These are phyloP conservation scores for Ophiostoma himal-ulmi DNA, from an alignment of 2,329 filamentous ascomycete species.

Conservation along the genomic window DNA sequence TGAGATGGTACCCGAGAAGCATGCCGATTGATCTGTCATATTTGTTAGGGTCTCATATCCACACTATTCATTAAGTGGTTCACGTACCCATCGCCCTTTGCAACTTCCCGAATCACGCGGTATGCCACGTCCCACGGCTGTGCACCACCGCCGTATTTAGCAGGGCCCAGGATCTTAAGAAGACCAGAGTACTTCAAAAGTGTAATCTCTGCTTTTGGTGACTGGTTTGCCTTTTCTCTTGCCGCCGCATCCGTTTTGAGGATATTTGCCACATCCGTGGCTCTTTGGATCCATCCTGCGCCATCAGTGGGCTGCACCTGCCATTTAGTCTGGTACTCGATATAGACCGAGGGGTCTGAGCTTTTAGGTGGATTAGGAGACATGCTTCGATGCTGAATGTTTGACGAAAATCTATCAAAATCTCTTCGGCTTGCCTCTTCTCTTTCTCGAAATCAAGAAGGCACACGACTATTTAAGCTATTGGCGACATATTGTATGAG, in stretches of 20 bases:
- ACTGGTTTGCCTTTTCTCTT: conserved; percentile 38
- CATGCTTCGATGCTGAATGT: neutral
- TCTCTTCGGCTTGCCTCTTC: too few species aligned
- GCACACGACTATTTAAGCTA: too few species aligned
- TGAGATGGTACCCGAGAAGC: conserved; percentile 59
- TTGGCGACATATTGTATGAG: too few species aligned
- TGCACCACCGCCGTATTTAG: conserved; percentile 40
- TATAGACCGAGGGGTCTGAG: conserved; percentile 37
- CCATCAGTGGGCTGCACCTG: conserved; percentile 32
- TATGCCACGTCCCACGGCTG: conserved; percentile 48
- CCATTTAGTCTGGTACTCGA: conserved; percentile 36
- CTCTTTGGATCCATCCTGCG: conserved; percentile 37
- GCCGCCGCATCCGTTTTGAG: conserved; percentile 33
- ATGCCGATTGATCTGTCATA: conserved; percentile 46
- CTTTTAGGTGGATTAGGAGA: neutral
- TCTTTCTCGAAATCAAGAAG: too few species aligned
- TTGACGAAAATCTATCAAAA: too few species aligned
- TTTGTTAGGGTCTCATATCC: neutral
- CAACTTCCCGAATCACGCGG: conserved; percentile 55
- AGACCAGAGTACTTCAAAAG: conserved; percentile 40
- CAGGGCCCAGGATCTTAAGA: conserved; percentile 36
- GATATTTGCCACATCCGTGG: conserved; percentile 36
- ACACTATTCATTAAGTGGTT: neutral
- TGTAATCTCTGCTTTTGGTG: conserved; percentile 37
- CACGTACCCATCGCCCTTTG: conserved; percentile 54